A percentile compares a stretch with the other conserved stretches of the same genome.
phyloP scores from a whole-genome alignment of 2,329 filamentous ascomycete species.

The Mycocentrospora acerina region DNA sequence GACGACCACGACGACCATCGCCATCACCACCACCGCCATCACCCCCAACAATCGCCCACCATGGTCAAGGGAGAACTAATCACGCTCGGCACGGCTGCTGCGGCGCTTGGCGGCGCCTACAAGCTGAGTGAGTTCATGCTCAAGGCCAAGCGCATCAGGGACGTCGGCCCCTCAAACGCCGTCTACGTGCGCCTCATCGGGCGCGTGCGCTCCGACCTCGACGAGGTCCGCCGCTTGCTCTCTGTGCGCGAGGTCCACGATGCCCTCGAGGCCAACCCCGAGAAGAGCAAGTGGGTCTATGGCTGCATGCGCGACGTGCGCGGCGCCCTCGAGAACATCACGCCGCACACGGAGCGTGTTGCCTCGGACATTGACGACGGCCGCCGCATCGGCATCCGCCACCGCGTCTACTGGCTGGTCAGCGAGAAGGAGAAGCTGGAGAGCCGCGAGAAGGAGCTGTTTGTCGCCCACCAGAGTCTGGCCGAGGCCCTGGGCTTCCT shows the following conservation, averaged over 20 bases:
- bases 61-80: slow-evolving; percentile 38
- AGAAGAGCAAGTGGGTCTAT: slow-evolving; percentile 43
- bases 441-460: slow-evolving; percentile 40
- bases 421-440: slow-evolving; percentile 45
- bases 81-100: slow-evolving; percentile 34
- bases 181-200: slow-evolving; percentile 44
- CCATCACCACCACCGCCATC: not conserved
- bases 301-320: slow-evolving; percentile 39
- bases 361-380: slow-evolving; percentile 36
- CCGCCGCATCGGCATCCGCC: slow-evolving; percentile 38
- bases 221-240: slow-evolving; percentile 41
- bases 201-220: slow-evolving; percentile 40
- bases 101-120: slow-evolving; percentile 40
- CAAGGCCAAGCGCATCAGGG: slow-evolving; percentile 38
- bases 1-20: too few relatives aligned
- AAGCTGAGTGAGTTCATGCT: slow-evolving; percentile 42
- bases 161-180: slow-evolving; percentile 40
- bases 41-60: slow-evolving; percentile 11
- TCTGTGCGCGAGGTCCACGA: slow-evolving; percentile 41
- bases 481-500: slow-evolving; percentile 40
- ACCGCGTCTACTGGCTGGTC: slow-evolving; percentile 42
- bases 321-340: slow-evolving; percentile 41
- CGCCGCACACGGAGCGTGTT: slow-evolving; percentile 40
- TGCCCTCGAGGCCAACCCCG: slow-evolving; percentile 38
- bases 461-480: slow-evolving; percentile 36